phyloP scores from a whole-genome alignment of 2,329 filamentous ascomycete genomes.

The Venturiaceae sp. region DNA sequence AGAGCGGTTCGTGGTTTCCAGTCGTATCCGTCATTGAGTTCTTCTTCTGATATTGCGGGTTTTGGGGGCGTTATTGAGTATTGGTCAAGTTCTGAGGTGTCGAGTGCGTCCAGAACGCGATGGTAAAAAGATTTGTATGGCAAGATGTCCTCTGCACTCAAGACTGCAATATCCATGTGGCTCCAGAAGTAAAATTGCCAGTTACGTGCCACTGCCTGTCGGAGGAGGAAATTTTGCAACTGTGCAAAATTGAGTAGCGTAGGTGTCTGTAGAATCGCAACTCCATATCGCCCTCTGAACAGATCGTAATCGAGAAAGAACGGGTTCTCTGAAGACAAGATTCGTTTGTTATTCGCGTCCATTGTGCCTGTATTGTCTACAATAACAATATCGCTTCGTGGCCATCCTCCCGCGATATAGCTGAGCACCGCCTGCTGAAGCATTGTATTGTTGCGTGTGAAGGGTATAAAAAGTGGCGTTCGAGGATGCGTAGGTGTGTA shows the following conservation, averaged over 20 bases:
- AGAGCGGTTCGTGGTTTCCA: neutral
- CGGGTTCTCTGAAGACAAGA: slow-evolving; percentile 44
- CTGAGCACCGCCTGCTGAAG: slow-evolving; percentile 46
- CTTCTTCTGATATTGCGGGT: neutral
- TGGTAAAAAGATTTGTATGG: slow-evolving; percentile 22
- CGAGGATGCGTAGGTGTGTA: slow-evolving; percentile 9
- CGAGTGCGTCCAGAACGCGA: slow-evolving; percentile 15
- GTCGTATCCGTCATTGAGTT: neutral
- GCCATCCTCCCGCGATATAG: slow-evolving; percentile 52
- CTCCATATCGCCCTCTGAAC: slow-evolving; percentile 31
- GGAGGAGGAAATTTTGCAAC: slow-evolving; percentile 45
- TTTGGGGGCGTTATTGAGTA: neutral
- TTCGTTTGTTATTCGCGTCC: slow-evolving; percentile 39
- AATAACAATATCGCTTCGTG: slow-evolving; percentile 45
- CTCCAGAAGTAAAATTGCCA: slow-evolving; percentile 47
- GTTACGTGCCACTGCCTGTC: slow-evolving; percentile 31
- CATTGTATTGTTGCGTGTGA: slow-evolving; percentile 46
- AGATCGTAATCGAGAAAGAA: slow-evolving; percentile 45
- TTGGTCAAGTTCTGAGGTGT: slow-evolving; percentile 2
- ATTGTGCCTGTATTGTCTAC: slow-evolving; percentile 51
- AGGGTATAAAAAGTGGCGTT: slow-evolving; percentile 49
- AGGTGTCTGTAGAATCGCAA: slow-evolving; percentile 41
- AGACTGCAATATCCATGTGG: slow-evolving; percentile 45
- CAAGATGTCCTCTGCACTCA: slow-evolving; percentile 28
- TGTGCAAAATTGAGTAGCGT: slow-evolving; percentile 46